phyloP scores from a whole-genome alignment of 1,284 basidiomycete genomes.

The Lignosus rhinocerotis region DNA sequence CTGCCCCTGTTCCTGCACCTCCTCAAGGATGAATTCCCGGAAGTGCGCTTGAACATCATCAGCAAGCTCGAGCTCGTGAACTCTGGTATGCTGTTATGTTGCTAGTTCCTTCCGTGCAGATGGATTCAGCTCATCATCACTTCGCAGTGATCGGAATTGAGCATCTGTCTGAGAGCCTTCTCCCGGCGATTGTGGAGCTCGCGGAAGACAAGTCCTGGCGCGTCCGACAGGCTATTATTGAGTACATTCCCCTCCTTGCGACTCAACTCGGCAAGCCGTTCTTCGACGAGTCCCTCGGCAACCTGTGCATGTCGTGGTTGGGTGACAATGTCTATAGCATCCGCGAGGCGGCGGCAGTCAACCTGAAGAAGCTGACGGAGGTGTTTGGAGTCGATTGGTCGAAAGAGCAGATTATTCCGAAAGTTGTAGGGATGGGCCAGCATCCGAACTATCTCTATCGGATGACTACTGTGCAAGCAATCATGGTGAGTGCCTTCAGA shows the following conservation, averaged over 20 bases:
- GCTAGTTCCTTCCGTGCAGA: not conserved
- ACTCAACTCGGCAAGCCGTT: conserved; percentile 96
- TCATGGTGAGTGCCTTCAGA: conserved; percentile 68
- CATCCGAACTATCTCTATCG: conserved; percentile 98
- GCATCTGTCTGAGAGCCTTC: conserved; percentile 90
- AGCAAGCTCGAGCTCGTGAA: conserved; percentile 98
- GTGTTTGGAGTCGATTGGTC: conserved; percentile 99
- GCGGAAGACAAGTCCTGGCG: conserved; percentile 99
- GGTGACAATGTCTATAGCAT: conserved; percentile 99
- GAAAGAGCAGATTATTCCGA: conserved; percentile 91
- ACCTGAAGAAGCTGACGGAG: conserved; percentile 96
- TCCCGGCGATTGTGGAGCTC: conserved; percentile 97
- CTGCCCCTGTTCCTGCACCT: conserved; percentile 95
- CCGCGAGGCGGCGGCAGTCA: conserved; percentile 95
- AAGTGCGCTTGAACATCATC: conserved; percentile 97
- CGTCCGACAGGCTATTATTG: conserved; percentile 99
- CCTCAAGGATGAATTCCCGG: conserved; percentile 98
- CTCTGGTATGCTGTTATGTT: conserved; percentile 57
- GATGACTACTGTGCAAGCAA: conserved; percentile 99
- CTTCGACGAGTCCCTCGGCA: conserved; percentile 97
- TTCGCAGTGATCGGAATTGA: conserved; percentile 93
- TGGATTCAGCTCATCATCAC: conserved; percentile 2
- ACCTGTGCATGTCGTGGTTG: conserved; percentile 99
- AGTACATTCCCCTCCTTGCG: conserved; percentile 95
- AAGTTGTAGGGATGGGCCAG: conserved; percentile 96